Evolutionary conservation across 257 asterid genomes (phyloP), one percentile per base, ranked within the genome.

Genomic region (Capsicum rhomboideum): DNA sequence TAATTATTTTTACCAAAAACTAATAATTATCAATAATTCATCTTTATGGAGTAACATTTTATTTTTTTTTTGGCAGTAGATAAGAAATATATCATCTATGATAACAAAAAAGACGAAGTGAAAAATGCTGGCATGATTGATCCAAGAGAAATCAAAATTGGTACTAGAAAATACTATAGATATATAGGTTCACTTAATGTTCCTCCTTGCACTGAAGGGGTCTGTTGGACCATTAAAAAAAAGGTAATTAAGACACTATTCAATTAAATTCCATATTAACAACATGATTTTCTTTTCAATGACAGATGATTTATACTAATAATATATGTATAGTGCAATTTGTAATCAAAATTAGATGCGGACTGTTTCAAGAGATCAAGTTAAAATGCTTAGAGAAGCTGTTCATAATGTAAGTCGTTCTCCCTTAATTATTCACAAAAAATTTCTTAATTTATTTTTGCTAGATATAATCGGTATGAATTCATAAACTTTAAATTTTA

Each of bases 201-300:
- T 85, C 96, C 98, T 78, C 98, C 98, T 49, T 93, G 98, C 64
- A 91, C 95, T 0, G 91, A 93, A 89, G 93, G 95, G 16, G 97
- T 94, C 18, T 87, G 91, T 64, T 94, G 98, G 98, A 91, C 94
- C 34, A 83, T 94, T 37, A 88, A 87, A 42, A 86, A 64, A 85
- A 88, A 87, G 94, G 97, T 92, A 85, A n/a, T n/a, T n/a, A n/a
- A n/a, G n/a, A n/a, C n/a, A n/a, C n/a, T n/a, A n/a, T n/a, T n/a
- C n/a, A n/a, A n/a, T n/a, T n/a, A n/a, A n/a, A n/a, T 34, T 34
- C 37, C 37, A 34, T 34, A 34, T 34, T 34, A 34, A 34, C 37
- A 34, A 34, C 37, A 34, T 34, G 37, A 34, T 34, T 34, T 34
- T 34, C 37, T 34, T 34, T 34, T 34, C 37, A 34, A 34, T 34